These are phyloP conservation scores for Rhododendron vialii DNA, from an alignment of 148 eudicot species.

Conservation along the genomic window DNA sequence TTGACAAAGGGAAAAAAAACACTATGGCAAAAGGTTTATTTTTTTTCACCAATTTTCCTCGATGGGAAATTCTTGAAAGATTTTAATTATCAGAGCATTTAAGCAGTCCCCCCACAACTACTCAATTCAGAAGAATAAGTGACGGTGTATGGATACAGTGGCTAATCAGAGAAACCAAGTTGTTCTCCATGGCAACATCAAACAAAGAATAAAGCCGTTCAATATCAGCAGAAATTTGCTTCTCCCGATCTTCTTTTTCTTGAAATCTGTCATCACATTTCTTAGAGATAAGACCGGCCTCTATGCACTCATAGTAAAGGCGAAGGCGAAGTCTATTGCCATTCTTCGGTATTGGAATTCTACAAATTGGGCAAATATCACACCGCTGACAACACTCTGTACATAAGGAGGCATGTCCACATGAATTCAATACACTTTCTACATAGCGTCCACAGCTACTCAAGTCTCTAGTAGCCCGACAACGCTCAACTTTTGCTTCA, in stretches of 20 bases:
- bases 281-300: conserved; percentile 80
- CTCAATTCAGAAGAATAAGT: neutral
- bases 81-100: neutral
- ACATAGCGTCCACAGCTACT: conserved; percentile 87
- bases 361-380: conserved; percentile 88
- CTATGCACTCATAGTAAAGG: conserved; percentile 85
- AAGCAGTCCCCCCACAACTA: neutral
- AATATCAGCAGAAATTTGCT: conserved; percentile 59
- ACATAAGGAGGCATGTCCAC: conserved; percentile 96
- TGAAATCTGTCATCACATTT: conserved; percentile 53
- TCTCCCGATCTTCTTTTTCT: conserved; percentile 55
- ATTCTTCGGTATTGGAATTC: conserved; percentile 53
- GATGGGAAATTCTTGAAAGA: neutral
- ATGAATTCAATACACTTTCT: conserved; percentile 63
- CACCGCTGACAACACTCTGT: conserved; percentile 87
- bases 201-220: conserved; percentile 80
- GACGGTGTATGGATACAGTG: conserved; percentile 75
- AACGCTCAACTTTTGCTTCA: conserved; percentile 91
- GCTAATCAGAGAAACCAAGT: conserved; percentile 74
- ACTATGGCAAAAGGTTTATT: neutral
- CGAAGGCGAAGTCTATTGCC: conserved; percentile 67
- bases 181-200: conserved; percentile 89
- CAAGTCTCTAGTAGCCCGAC: conserved; percentile 92
- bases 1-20: neutral
- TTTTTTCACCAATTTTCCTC: neutral